Evolutionary conservation across 495 filamentous ascomycete genomes (phyloP).

Genomic region (Parathielavia hyrcaniae): DNA sequence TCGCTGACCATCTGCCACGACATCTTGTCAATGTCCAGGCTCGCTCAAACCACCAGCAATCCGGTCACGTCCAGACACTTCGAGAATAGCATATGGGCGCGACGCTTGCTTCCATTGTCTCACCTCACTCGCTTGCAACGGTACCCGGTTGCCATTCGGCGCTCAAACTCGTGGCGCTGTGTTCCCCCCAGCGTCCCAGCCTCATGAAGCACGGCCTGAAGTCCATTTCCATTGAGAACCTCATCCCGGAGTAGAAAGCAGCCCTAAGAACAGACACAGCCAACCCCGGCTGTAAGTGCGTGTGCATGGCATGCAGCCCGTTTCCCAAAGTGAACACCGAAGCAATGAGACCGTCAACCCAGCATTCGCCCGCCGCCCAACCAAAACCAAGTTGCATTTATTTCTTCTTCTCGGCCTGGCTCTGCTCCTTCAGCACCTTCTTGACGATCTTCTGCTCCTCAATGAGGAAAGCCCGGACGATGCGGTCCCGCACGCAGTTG

Average conservation of each 20-base stretch:
- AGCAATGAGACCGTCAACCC: conserved; percentile 44
- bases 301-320: conserved; percentile 42
- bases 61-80: neutral
- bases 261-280: conserved; percentile 43
- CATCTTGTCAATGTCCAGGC: neutral
- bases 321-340: conserved; percentile 48
- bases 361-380: conserved; percentile 23
- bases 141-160: conserved; percentile 18
- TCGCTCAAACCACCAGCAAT: neutral
- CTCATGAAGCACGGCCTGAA: conserved; percentile 28
- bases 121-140: conserved; percentile 11
- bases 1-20: no score
- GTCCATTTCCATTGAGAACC: conserved; percentile 37
- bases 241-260: conserved; percentile 42
- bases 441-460: conserved; percentile 99
- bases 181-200: conserved; percentile 10
- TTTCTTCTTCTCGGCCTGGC: conserved; percentile 70
- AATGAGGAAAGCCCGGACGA: conserved; percentile 96
- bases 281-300: conserved; percentile 37
- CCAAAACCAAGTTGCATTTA: conserved; percentile 33
- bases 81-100: neutral
- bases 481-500: conserved; percentile 95
- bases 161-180: conserved; percentile 12
- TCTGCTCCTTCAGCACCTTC: conserved; percentile 93
- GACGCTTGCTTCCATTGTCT: conserved; percentile 18